Evolutionary conservation across 345 rosid species (phyloP).

Genomic region (Heritiera fomes): DNA sequence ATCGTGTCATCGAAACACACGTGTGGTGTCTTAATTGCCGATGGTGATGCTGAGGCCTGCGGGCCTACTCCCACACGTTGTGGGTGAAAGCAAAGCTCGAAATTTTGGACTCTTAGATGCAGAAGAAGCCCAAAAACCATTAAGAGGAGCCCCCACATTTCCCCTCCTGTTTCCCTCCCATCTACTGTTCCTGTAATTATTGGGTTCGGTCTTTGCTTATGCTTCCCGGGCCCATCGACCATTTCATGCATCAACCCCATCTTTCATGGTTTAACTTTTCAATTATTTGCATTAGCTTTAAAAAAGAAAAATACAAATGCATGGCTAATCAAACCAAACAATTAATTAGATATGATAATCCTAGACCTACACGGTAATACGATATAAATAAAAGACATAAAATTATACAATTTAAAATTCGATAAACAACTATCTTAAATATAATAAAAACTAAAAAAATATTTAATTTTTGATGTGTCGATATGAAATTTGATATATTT

Average conservation of each 20-base stretch:
- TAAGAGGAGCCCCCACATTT: conserved; percentile 15
- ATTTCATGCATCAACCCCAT: not conserved
- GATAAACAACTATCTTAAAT: no score
- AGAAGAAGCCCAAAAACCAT: conserved; percentile 2
- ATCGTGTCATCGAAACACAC: conserved; percentile 24
- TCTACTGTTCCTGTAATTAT: not conserved
- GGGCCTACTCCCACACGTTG: conserved; percentile 34
- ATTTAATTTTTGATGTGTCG: no score
- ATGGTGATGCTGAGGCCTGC: conserved; percentile 24
- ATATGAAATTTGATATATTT: no score
- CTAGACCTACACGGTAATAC: no score
- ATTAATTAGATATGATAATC: not conserved
- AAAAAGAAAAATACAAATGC: not conserved
- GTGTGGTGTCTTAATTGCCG: conserved; percentile 34
- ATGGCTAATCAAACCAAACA: not conserved
- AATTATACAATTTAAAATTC: no score
- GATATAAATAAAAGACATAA: no score
- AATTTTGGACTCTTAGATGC: conserved; percentile 20
- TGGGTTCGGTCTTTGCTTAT: not conserved
- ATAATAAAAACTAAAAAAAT: no score
- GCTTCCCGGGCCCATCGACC: not conserved
- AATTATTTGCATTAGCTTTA: not conserved
- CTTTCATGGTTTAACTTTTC: not conserved
- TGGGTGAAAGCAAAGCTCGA: not conserved
- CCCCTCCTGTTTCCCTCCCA: not conserved